A percentile compares a stretch with the other conserved stretches of the same genome.
Conservation (phyloP, 2,329 filamentous ascomycete genomes). For the Stagonosporopsis chrysanthemi region DNA sequence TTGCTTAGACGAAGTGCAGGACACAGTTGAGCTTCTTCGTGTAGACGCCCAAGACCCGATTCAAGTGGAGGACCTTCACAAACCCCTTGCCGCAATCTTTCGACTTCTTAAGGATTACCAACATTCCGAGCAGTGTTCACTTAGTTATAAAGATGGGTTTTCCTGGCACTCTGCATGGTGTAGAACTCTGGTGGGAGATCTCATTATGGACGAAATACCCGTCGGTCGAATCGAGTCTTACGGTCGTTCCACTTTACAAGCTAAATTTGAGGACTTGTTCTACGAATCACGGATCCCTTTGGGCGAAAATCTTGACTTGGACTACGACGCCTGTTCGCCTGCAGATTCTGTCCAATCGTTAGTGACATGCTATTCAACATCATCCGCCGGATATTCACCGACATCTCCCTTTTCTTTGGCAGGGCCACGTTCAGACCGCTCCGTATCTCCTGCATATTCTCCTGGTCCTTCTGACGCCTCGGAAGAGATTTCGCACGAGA, state of each 20-base stretch:
- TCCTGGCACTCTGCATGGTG: slow-evolving; percentile 18
- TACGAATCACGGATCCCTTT: background rate
- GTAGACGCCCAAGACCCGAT: background rate
- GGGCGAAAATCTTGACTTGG: background rate
- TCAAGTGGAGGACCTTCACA: background rate
- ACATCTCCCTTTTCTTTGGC: background rate
- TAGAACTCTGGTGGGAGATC: slow-evolving; percentile 20
- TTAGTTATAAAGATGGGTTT: background rate
- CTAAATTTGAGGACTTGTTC: background rate
- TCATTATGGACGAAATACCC: slow-evolving; percentile 23
- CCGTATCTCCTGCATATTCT: background rate
- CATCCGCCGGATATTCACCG: background rate
- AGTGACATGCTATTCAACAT: background rate
- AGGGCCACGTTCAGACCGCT: background rate
- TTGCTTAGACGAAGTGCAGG: slow-evolving; percentile 13
- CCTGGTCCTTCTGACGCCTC: background rate
- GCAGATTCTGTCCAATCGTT: background rate
- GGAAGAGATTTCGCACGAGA: background rate
- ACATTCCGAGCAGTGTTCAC: rapidly evolving
- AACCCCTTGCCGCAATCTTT: background rate
- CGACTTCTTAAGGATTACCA: background rate
- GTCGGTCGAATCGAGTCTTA: slow-evolving; percentile 2
- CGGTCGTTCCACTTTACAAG: background rate
- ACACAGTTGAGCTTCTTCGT: background rate
- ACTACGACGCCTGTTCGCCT: background rate